phyloP scores from a whole-genome alignment of 176 grass and related monocot genomes.

The Oryza brachyantha region DNA sequence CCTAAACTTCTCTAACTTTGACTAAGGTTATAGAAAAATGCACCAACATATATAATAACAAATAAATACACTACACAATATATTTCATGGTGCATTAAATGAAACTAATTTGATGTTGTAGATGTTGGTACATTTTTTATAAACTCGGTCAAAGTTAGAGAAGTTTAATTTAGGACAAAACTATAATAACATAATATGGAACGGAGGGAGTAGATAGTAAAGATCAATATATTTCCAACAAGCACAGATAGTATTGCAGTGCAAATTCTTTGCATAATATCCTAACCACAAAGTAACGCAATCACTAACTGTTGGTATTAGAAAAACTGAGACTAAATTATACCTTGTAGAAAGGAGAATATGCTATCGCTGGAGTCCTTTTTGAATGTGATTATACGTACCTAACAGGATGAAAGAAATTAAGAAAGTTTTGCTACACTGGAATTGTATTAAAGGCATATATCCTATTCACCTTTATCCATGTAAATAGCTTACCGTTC shows the following conservation, averaged over 20 bases:
- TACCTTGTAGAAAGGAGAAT: constrained; percentile 93
- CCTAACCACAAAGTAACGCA: neutral
- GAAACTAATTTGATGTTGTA: too few species aligned
- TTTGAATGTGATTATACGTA: constrained; percentile 73
- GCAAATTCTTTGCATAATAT: neutral
- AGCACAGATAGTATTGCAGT: constrained; percentile 1
- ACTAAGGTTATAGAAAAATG: too few species aligned
- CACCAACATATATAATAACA: too few species aligned
- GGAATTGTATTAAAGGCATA: constrained; percentile 18
- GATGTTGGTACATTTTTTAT: too few species aligned
- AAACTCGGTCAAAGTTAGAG: too few species aligned
- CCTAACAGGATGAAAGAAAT: constrained; percentile 43
- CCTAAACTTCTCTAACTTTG: too few species aligned
- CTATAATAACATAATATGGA: too few species aligned
- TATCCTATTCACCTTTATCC: neutral
- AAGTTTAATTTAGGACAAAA: too few species aligned
- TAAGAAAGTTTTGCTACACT: constrained; percentile 19
- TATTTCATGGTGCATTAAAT: too few species aligned
- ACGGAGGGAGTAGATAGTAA: too few species aligned
- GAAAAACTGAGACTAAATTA: constrained; percentile 3
- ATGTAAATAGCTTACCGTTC: constrained; percentile 46
- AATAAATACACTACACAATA: too few species aligned
- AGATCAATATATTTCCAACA: neutral
- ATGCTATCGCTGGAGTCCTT: constrained; percentile 64
- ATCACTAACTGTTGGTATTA: constrained; percentile 4